Conservation (phyloP, 129 eudicot genomes). For the Flaveria trinervia region DNA sequence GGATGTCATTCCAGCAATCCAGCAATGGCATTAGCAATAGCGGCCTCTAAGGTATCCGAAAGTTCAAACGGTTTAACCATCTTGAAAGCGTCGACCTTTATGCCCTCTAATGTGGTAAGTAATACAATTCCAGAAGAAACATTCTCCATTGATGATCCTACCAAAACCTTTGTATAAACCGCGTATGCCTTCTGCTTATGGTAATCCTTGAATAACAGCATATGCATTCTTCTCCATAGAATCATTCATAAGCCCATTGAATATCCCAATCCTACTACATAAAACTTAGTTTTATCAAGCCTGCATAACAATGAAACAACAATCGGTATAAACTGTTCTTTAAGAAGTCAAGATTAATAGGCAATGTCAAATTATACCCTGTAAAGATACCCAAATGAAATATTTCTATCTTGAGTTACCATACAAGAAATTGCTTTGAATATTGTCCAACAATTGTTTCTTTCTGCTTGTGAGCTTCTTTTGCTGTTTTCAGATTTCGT, state of each 20-base stretch:
- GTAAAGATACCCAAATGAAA: too few species aligned
- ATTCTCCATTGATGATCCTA: constrained; percentile 80
- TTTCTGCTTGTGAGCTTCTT: too few species aligned
- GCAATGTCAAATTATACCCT: background rate
- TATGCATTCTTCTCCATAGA: constrained; percentile 73
- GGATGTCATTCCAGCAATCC: constrained; percentile 88
- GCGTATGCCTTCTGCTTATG: constrained; percentile 79
- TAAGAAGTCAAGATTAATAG: background rate
- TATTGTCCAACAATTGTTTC: too few species aligned
- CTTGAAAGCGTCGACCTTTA: constrained; percentile 75
- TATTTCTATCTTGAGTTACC: too few species aligned
- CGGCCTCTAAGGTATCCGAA: constrained; percentile 88
- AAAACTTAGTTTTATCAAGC: constrained; percentile 97
- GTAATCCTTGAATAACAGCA: constrained; percentile 67
- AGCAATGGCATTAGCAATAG: constrained; percentile 59
- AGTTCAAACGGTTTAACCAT: constrained; percentile 68
- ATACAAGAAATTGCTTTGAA: too few species aligned
- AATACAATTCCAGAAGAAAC: constrained; percentile 85
- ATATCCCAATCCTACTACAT: constrained; percentile 89
- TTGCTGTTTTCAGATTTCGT: too few species aligned
- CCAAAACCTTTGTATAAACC: constrained; percentile 97
- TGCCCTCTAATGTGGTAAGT: constrained; percentile 90
- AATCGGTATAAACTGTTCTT: background rate
- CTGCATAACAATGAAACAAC: constrained; percentile 46
- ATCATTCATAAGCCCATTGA: constrained; percentile 73